Base-by-base conservation (phyloP, 2,329 filamentous ascomycete species). In the Zalaria obscura region DNA sequence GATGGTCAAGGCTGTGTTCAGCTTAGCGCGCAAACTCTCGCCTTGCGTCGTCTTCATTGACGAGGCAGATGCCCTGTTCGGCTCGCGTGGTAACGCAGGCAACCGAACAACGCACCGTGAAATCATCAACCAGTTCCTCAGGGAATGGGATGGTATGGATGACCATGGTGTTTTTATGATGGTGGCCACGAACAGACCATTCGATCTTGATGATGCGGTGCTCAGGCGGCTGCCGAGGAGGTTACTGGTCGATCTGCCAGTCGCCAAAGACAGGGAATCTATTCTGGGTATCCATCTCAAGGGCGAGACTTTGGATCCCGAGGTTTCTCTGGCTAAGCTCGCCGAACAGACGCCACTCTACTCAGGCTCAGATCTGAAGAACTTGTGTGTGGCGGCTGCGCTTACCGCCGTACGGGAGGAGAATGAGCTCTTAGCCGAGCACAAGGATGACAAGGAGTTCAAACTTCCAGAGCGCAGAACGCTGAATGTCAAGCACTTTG, bases 11-110 rank as follows among this genome's bases (percentile, higher is more conserved):
- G 89, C 89, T 0, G 79, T 96, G 34, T 98, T 98, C 63, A 82
- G 78, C 1, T 70, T 96, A 0, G 91, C 91, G 3, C 86, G 86
- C 63, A 94, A 94, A 60, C 73, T 95, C 5, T 81, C 83, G 1
- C 91, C 91, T 0, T 88, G 88, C 55, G 80, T 98, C 10, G 84
- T 98, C 39, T 96, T 98, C 64, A 86, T 98, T 47, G 91, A 98
- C 55, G 91, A 98, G 63, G 91, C 88, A 25, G 91, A 98, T 58
- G 83, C 89, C 5, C 79, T 98, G 38, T 82, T 98, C 42, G 84
- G 84, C 26, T 80, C 83, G 10, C 77, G 91, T 41, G 73, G 77
- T 48, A 74, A 75, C 33, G 69, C 72, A 25, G 72, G 73, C 45
- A 78, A 76, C 50, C 72, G 83, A 27, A 75, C 76, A 4, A 79